Base-by-base conservation (phyloP, 345 rosid species). In the Populus deltoides region DNA sequence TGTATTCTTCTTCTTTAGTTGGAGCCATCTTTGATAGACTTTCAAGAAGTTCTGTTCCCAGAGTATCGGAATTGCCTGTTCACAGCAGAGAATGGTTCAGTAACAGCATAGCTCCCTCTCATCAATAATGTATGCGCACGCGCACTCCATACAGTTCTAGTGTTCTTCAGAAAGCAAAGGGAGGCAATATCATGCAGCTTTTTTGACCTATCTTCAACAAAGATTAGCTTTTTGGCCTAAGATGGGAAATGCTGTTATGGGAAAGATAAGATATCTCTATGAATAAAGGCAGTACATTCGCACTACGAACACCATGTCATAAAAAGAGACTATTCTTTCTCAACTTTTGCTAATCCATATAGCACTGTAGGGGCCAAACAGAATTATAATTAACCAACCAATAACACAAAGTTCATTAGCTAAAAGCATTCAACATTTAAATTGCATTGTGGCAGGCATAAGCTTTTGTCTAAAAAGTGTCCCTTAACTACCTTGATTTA, bases 21-120 rank as follows among this genome's bases (percentile, higher is more conserved):
- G 97, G 98, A 75, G 98, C 93, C 99, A 97, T 97, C 89, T 92
- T 97, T 67, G 92, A 86, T 76, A 97, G 81, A 73, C 97, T 91
- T 78, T 94, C 96, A 4, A 97, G 93, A 39, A 97, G 97, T 86
- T 97, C 99, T 4, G 97, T 86, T 66, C 98, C 99, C 68, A 97
- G 78, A 2, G 91, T 83, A 77, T 97, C 99, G 1, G 92, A 85
- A 74, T 91, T 97, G 27, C 99, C 99, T 97, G 82, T 83, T 77
- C 18, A 49, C 4, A 36, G 4, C 17, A 41, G 27, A 24, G 8
- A 53, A 49, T 10, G 38, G 38, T 17, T 12, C 12, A 59, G 65
- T 25, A 59, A 59, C 63, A 9, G 2, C 29, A 10, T 59, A n/a
- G 29, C 65, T 59, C 65, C 10, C 11, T n/a, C 65, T 24, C 65